Base-by-base conservation (phyloP, 768 basidiomycete genomes). In the Suillus tomentosus region DNA sequence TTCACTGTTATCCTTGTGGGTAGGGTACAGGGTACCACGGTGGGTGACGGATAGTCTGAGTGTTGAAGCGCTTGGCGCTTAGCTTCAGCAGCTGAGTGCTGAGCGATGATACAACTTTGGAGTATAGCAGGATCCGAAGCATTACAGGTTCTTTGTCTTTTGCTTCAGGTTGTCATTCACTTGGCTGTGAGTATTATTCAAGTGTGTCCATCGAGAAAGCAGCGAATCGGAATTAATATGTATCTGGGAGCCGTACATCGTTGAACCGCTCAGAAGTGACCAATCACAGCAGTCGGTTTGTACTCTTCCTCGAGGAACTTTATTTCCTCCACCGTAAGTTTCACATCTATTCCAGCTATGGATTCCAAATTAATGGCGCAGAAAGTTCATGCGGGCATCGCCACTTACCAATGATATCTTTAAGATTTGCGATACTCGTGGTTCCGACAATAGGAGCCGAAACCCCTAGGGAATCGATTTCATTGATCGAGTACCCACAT, bases 241-340 rank as follows among this genome's bases (percentile, higher is more conserved):
- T 39, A 37, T 42, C 22, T 56, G 9, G 6, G 17, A 42, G 14
- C 17, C 17, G 27, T 10, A 13, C 24, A 11, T 42, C 11, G 11
- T 47, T 45, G 3, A 40, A 40, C 39, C 37, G 2, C 39, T 64
- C 67, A 74, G 19, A 63, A 48, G 47, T 81, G 80, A n/a, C 83
- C 81, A 7, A 81, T 66, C 27, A 82, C 73, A 13, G 73, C 48
- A 65, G 75, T 75, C 6, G 85, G 78, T 51, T 62, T 65, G 71
- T 86, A 87, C 1, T 74, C 72, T 66, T 82, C 79, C 55, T 79
- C 79, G 56, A 87, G 74, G 53, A 76, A 78, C 62, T 79, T 74
- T 43, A 82, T 74, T 65, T 87, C 86, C 31, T 85, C 86, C 17
- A 72, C 71, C 0, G 79, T 79, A 64, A 87, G 73, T 51, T 79